Base-by-base conservation (phyloP, 331 rosid species). In the Malus hybrid region DNA sequence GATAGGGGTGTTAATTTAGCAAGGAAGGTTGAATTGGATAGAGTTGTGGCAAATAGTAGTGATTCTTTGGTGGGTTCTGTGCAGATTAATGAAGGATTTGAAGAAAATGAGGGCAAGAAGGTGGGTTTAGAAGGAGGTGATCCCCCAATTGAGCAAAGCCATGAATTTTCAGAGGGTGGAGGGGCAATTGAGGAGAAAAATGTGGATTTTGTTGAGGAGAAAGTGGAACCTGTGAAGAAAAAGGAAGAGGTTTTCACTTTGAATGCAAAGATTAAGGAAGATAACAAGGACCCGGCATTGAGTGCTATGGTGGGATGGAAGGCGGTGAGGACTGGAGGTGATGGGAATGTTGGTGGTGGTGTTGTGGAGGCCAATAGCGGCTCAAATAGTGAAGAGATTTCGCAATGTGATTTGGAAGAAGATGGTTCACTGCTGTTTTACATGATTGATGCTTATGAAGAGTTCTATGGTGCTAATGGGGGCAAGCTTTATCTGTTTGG, bases 401-500 rank as follows among this genome's bases (percentile, higher is more conserved):
- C 44, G 0, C 90, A 86, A 65, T 83, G 92, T 54, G 86, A 86
- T 76, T 63, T 87, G 67, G 96, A 87, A 52, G 77, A 84, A 14
- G 90, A 92, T 61, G 90, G 93, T 7, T 87, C 90, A 10, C 76
- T 94, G 69, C 96, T 90, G 63, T 92, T 92, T 81, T 94, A 90
- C 77, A 59, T 94, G 27, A 67, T 94, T 22, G 99, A 94, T 83
- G 96, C 97, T 46, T 81, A 92, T 2, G 97, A 94, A 76, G 99
- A 94, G 87, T 91, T 77, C 60, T 85, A 89, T 68, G 97, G 99
- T 44, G 80, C 83, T 73, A 94, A 89, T 56, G 78, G 12, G 87
- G 99, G 97, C 31, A 90, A 76, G 42, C 70, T 94, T 65, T 94
- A 90, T 86, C 87, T 94, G 67, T 94, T 94, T 80, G 99, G 99